These are phyloP conservation scores for Rhizodiscina lignyota DNA, from an alignment of 495 filamentous ascomycete species.

Conservation along the genomic window DNA sequence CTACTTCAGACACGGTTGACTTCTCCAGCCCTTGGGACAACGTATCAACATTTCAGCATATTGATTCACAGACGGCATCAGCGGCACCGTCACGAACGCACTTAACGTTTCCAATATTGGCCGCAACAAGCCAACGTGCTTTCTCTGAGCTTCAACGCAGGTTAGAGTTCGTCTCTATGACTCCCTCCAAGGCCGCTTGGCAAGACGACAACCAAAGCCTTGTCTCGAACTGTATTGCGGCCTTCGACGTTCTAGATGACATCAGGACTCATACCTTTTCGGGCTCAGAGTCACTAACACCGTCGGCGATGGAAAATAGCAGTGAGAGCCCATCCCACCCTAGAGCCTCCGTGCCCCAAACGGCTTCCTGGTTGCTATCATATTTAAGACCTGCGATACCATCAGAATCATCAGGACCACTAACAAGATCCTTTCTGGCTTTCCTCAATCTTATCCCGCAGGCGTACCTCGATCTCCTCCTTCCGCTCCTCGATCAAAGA, in stretches of 20 bases:
- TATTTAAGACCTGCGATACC: neutral
- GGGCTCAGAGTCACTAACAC: too few relatives aligned
- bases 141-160: slow-evolving; percentile 3
- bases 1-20: neutral
- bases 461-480: slow-evolving; percentile 5
- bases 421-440: slow-evolving; percentile 3
- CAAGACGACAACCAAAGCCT: too few relatives aligned
- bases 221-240: slow-evolving; percentile 2
- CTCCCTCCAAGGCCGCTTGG: too few relatives aligned
- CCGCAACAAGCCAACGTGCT: slow-evolving; percentile 4
- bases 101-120: slow-evolving; percentile 2
- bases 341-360: neutral
- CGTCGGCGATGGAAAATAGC: too few relatives aligned
- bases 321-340: neutral
- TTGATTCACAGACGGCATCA: neutral
- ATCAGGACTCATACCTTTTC: slow-evolving; percentile 3
- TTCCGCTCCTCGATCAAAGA: slow-evolving; percentile 5
- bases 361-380: neutral
- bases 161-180: too few relatives aligned
- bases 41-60: too few relatives aligned
- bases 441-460: slow-evolving; percentile 4
- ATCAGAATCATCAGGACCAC: slow-evolving; percentile 3
- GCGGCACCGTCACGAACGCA: slow-evolving; percentile 3
- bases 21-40: too few relatives aligned
- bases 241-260: slow-evolving; percentile 3